Base-by-base conservation (phyloP, 805 yeast species). In the Saccharomyces paradoxus region DNA sequence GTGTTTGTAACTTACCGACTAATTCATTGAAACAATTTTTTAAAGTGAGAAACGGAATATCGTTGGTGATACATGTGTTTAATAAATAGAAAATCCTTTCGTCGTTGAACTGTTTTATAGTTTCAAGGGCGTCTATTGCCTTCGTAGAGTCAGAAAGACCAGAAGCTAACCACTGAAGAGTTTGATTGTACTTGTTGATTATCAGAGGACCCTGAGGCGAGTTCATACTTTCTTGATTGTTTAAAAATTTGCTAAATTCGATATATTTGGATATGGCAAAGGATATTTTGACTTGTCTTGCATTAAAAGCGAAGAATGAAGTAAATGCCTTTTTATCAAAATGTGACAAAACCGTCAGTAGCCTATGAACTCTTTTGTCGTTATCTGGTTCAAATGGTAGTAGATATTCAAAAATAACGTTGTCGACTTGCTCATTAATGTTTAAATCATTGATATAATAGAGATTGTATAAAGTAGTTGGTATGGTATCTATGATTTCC, bases 361-460 rank as follows among this genome's bases (percentile, higher is more conserved):
- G 58, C 51, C 94, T 72, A 7, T 70, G 64, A 0, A 83, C 83
- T 54, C 96, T 73, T 32, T 62, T 70, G 1, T 63, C 58, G 4
- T 77, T 67, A 56, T 78, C 76, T 2, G 68, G 59, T 21, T 80
- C 81, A 28, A 80, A 70, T 0, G 95, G 87, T 10, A 87, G 64
- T 0, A 89, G 62, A 52, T 77, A 74, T 55, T 85, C 89, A 60
- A 83, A 77, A 2, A 90, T 59, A 0, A 77, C 70, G 3, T 70
- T 57, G 64, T 89, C 96, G 13, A 89, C 86, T 12, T 78, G 71
- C 12, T 83, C 77, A 54, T 84, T 88, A 50, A 88, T 83, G 9
- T 75, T 73, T 51, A 71, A 77, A 60, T 87, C 90, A 64, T 89
- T 88, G 58, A 90, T 84, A 63, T 87, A 90, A 50, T 86, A 77